Conservation (phyloP, 1,139 yeast species). For the Trichomonascaceae sp. region DNA sequence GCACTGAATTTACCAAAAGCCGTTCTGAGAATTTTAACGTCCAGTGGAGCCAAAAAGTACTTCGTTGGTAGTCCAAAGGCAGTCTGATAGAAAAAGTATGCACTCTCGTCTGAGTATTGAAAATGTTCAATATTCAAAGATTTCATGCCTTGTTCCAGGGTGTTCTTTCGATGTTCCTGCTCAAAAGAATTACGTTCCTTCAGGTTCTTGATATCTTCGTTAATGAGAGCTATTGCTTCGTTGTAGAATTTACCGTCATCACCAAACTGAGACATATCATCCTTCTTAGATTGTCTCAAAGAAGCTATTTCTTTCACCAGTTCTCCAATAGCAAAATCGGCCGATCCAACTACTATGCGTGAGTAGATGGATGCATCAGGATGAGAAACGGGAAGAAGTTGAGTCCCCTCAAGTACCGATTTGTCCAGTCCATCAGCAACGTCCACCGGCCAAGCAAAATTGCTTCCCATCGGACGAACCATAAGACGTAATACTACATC, state of each 20-base stretch:
- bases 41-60: slow-evolving; percentile 71
- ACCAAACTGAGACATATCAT: slow-evolving; percentile 46
- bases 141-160: neutral
- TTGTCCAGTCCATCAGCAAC: slow-evolving; percentile 15
- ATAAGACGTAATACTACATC: slow-evolving; percentile 62
- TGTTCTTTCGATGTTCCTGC: neutral
- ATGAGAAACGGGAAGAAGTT: slow-evolving; percentile 24
- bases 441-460: slow-evolving; percentile 57
- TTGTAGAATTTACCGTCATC: slow-evolving; percentile 55
- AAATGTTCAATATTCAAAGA: neutral
- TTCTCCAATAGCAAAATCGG: slow-evolving; percentile 47
- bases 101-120: slow-evolving; percentile 33
- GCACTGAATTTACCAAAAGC: slow-evolving; percentile 56
- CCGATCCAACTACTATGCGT: slow-evolving; percentile 61
- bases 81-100: slow-evolving; percentile 65
- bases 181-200: neutral
- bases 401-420: slow-evolving; percentile 20
- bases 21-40: slow-evolving; percentile 61
- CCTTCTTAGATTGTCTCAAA: slow-evolving; percentile 43
- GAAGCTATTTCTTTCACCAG: slow-evolving; percentile 51
- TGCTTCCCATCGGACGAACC: slow-evolving; percentile 57
- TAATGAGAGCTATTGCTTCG: slow-evolving; percentile 53
- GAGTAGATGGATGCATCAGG: slow-evolving; percentile 37
- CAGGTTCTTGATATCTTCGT: slow-evolving; percentile 18
- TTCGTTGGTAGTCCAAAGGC: slow-evolving; percentile 60